Conservation (phyloP, 176 grass and related monocot species). For the Zoysia pacifica region DNA sequence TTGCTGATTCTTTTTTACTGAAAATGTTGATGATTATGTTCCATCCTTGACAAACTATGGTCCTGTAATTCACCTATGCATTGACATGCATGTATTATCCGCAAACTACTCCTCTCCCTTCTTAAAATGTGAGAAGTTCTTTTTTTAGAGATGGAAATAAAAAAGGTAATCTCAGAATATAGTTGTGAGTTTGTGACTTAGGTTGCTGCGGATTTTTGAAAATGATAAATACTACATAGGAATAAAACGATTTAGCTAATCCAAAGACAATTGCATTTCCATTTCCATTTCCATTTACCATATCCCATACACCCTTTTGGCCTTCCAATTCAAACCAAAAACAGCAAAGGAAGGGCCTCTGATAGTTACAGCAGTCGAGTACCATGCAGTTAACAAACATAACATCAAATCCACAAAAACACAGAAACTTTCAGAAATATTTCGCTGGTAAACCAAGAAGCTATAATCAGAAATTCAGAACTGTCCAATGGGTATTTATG, state of each 20-base stretch:
- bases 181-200: background rate
- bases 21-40: too few species aligned
- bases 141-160: background rate
- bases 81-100: too few species aligned
- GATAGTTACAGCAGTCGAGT: conserved; percentile 41
- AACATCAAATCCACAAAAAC: conserved; percentile 11
- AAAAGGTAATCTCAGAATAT: background rate
- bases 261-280: conserved; percentile 21
- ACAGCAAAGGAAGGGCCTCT: conserved; percentile 42
- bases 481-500: conserved; percentile 26
- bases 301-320: conserved; percentile 21
- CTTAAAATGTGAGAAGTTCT: background rate
- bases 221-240: background rate
- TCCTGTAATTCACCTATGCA: too few species aligned
- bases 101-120: too few species aligned
- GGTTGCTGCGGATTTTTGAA: background rate
- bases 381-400: conserved; percentile 22
- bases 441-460: conserved; percentile 32
- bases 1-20: too few species aligned
- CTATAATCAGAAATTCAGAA: conserved; percentile 45
- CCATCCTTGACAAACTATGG: too few species aligned
- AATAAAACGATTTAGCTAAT: conserved; percentile 9
- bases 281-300: conserved; percentile 22
- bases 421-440: conserved; percentile 6
- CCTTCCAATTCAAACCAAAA: conserved; percentile 63